Evolutionary conservation across 2,329 filamentous ascomycete genomes (phyloP).

Genomic region (Aspergillus melleus): DNA sequence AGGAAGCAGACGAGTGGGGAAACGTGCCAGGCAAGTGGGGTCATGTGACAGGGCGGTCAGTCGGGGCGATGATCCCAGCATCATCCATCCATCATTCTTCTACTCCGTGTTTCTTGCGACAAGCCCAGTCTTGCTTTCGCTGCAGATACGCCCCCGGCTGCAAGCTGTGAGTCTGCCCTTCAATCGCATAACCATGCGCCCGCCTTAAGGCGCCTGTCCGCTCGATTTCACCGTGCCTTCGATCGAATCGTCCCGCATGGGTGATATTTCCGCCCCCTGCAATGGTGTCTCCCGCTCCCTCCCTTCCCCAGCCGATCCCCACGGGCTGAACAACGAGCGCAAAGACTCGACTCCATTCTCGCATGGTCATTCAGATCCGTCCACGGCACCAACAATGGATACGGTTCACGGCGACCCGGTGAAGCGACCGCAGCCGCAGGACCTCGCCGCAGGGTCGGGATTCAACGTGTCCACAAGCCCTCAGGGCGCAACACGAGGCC

Average conservation of each 20-base stretch:
- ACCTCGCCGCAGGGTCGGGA: not conserved
- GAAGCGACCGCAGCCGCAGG: not conserved
- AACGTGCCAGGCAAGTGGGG: not conserved
- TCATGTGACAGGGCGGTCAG: not conserved
- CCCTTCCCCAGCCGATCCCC: not conserved
- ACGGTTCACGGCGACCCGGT: not conserved
- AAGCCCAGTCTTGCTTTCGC: not conserved
- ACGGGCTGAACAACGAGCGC: conserved; percentile 2
- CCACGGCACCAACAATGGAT: not conserved
- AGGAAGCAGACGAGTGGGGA: not conserved
- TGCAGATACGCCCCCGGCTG: not conserved
- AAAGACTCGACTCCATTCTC: not conserved
- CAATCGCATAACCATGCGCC: not conserved
- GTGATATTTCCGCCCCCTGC: not conserved
- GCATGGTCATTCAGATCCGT: not conserved
- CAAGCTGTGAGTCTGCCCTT: not conserved
- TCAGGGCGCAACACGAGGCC: not conserved
- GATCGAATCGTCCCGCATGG: not conserved
- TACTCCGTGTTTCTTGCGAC: not conserved
- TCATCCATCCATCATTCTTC: not conserved
- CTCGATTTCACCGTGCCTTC: not conserved
- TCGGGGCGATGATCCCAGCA: not conserved
- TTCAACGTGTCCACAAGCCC: not conserved
- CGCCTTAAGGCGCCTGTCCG: not conserved
- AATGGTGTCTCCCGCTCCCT: conserved; percentile 7